Base-by-base conservation (phyloP, 1,284 basidiomycete genomes). In the Porodaedalea pini region DNA sequence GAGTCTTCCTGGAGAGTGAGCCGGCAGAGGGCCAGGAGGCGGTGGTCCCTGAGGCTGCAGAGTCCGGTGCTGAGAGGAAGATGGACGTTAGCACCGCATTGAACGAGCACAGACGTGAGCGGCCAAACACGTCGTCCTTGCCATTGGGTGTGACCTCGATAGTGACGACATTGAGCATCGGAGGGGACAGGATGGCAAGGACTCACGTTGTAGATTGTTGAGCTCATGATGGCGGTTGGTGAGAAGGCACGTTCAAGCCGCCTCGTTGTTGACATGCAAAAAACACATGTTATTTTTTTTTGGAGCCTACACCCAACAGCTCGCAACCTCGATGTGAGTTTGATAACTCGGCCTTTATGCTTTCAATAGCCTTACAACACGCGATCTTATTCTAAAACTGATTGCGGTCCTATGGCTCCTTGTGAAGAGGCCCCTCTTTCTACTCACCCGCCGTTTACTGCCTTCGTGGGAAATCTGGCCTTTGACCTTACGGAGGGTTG, bases 391-490 rank as follows among this genome's bases (percentile, higher is more conserved):
- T 17, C 49, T 45, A 25, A 63, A 90, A 88, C 76, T 63, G 88
- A 90, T 72, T 82, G 85, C 69, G 73, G 67, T 32, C 67, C 73
- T 57, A 69, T 74, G 23, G 78, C 84, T 61, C 78, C 82, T 50
- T 86, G 94, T 61, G 93, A 95, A 68, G 96, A 99, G 70, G 77
- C 98, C 13, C 95, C 97, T 29, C 74, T 99, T 36, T 97, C 97
- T n/a, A 91, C 91, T 49, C 83, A 85, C 61, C 93, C 97, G 13
- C 97, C 97, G 10, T 99, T 85, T 76, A 99, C 95, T 37, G 95
- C 92, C 6, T 99, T 94, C 66, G 81, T 99, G 64, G 97, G 96
- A 57, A 99, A 99, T 74, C 78, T 99, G 53, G 82, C 93, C 2
- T 99, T 98, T 66, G 97, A 99, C 74, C 82, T 94, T 48, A 85